Percentiles rank a stretch among this genome's conserved stretches.
Conservation (phyloP, 2,329 filamentous ascomycete species). For the Pseudogymnoascus sp. region DNA sequence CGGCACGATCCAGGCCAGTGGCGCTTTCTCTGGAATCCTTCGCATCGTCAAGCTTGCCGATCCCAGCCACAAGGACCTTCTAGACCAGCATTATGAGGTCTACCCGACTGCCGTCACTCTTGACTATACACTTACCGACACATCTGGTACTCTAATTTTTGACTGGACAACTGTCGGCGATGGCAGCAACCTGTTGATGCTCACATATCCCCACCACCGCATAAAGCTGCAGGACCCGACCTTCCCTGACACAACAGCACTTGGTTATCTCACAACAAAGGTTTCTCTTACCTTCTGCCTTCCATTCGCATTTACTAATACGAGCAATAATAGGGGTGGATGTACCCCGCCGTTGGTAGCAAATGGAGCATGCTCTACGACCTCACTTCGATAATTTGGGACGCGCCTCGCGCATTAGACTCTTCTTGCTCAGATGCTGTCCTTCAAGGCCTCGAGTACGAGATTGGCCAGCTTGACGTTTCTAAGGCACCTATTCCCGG, state of each 20-base stretch:
- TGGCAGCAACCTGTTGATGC: slow-evolving; percentile 19
- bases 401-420: slow-evolving; percentile 20
- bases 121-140: slow-evolving; percentile 20
- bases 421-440: slow-evolving; percentile 19
- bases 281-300: slow-evolving; percentile 12
- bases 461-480: slow-evolving; percentile 18
- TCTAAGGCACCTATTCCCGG: slow-evolving; percentile 18
- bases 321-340: slow-evolving; percentile 18
- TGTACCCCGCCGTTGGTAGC: slow-evolving; percentile 22
- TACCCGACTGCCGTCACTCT: slow-evolving; percentile 18
- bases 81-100: slow-evolving; percentile 21
- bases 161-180: slow-evolving; percentile 20
- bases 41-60: slow-evolving; percentile 21
- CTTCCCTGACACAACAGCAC: slow-evolving; percentile 16
- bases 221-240: slow-evolving; percentile 19
- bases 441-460: slow-evolving; percentile 21
- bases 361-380: slow-evolving; percentile 21
- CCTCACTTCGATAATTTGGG: slow-evolving; percentile 20
- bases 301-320: background rate
- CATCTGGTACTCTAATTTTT: slow-evolving; percentile 21
- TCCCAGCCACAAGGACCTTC: slow-evolving; percentile 18
- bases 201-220: slow-evolving; percentile 24
- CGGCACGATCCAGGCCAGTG: slow-evolving; percentile 18
- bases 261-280: slow-evolving; percentile 23
- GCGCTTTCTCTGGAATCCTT: slow-evolving; percentile 18